phyloP scores from a whole-genome alignment of 2,329 filamentous ascomycete species.

The Trichoderma koningiopsis region DNA sequence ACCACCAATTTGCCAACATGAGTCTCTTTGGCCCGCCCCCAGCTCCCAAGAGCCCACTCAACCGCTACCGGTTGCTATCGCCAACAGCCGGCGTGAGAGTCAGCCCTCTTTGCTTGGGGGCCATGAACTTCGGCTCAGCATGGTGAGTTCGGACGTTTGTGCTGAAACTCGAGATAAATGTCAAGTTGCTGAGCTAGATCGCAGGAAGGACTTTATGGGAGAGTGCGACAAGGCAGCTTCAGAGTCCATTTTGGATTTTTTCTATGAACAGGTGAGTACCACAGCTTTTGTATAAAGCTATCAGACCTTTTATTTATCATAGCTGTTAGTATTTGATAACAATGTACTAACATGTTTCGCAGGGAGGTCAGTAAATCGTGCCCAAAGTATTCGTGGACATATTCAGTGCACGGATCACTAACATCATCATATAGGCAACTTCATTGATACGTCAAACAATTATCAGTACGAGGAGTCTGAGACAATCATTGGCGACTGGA shows the following conservation, averaged over 20 bases:
- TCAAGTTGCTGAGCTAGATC: background rate
- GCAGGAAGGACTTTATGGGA: slow-evolving; percentile 60
- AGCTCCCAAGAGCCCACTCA: slow-evolving; percentile 61
- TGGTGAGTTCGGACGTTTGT: slow-evolving; percentile 40
- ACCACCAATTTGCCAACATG: background rate
- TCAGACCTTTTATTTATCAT: background rate
- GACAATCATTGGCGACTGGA: slow-evolving; percentile 70
- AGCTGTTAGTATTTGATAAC: background rate
- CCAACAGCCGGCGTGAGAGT: slow-evolving; percentile 67
- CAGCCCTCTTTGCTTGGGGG: slow-evolving; percentile 66
- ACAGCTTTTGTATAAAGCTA: background rate
- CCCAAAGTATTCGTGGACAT: too few relatives aligned
- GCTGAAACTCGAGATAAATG: background rate
- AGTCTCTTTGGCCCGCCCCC: slow-evolving; percentile 33
- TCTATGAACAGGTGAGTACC: slow-evolving; percentile 53
- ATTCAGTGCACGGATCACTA: background rate
- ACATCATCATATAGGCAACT: slow-evolving; percentile 58
- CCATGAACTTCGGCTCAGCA: slow-evolving; percentile 65
- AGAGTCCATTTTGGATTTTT: slow-evolving; percentile 68
- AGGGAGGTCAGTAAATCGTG: slow-evolving; percentile 33
- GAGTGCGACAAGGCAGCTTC: slow-evolving; percentile 63
- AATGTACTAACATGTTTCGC: slow-evolving; percentile 25
- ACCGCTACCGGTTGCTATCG: slow-evolving; percentile 66
- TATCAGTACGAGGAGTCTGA: slow-evolving; percentile 68
- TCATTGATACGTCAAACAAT: slow-evolving; percentile 71